Conservation (phyloP, 208 protist species). For the Wallacemonas rigidus region DNA sequence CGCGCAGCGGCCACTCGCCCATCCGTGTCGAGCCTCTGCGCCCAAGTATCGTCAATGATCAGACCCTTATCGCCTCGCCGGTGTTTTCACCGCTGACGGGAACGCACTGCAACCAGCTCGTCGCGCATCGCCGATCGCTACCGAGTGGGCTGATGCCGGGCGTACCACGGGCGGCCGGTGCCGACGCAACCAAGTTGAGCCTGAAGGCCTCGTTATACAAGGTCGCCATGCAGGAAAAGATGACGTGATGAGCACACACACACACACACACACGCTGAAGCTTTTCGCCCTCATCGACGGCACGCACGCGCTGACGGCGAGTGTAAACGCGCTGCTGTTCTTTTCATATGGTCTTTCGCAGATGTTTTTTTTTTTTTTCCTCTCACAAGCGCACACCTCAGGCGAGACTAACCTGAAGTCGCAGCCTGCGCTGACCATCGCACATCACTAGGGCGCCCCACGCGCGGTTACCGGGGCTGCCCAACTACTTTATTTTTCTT, state of each 20-base stretch:
- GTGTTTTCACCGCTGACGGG: neutral
- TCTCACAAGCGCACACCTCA: too few species aligned
- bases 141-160: neutral
- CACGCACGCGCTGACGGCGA: too few species aligned
- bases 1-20: slow-evolving; percentile 1
- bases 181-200: slow-evolving; percentile 38
- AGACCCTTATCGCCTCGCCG: neutral
- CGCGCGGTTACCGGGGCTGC: too few species aligned
- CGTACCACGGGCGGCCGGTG: slow-evolving; percentile 23
- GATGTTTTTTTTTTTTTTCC: too few species aligned
- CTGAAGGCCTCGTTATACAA: slow-evolving; percentile 20
- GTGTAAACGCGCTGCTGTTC: too few species aligned
- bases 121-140: neutral
- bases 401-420: too few species aligned
- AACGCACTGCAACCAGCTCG: neutral
- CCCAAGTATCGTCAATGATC: slow-evolving; percentile 1
- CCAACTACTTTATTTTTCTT: neutral
- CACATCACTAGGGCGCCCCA: too few species aligned
- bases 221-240: slow-evolving; percentile 20
- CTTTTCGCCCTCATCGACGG: too few species aligned
- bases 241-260: neutral
- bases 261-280: too few species aligned
- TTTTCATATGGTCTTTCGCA: too few species aligned
- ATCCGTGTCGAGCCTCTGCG: neutral
- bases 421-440: too few species aligned